Conservation (phyloP, 805 yeast species). For the Candida ficus region DNA sequence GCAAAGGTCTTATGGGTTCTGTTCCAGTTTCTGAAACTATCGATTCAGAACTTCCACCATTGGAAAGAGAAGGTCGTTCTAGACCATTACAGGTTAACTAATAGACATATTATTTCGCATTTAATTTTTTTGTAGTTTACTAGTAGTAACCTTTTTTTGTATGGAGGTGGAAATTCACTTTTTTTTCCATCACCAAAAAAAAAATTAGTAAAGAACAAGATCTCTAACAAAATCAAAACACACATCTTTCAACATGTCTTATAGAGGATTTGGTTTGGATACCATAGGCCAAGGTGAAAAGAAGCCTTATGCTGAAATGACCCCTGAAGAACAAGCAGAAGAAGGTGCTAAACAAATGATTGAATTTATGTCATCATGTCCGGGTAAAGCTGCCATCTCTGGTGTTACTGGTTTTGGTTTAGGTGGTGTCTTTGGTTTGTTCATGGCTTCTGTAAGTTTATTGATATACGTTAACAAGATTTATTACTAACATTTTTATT, state of each 20-base stretch:
- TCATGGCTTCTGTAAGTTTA: slow-evolving; percentile 65
- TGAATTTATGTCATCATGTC: slow-evolving; percentile 85
- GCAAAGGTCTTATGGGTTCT: slow-evolving; percentile 90
- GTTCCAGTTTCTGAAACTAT: slow-evolving; percentile 61
- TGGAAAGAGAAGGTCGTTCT: slow-evolving; percentile 70
- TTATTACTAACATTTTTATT: slow-evolving; percentile 2
- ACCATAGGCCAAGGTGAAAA: slow-evolving; percentile 35
- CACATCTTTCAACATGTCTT: slow-evolving; percentile 33
- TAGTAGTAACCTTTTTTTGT: too few relatives aligned
- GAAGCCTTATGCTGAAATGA: slow-evolving; percentile 63
- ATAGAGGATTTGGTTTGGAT: slow-evolving; percentile 38
- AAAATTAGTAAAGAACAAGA: background rate
- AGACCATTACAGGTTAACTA: slow-evolving; percentile 21
- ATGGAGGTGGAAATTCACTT: too few relatives aligned
- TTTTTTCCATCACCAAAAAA: background rate
- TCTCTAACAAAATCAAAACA: background rate
- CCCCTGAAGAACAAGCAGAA: slow-evolving; percentile 90
- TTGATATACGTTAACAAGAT: too few relatives aligned
- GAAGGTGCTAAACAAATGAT: slow-evolving; percentile 82
- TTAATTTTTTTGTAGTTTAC: background rate
- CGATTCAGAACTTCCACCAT: slow-evolving; percentile 61
- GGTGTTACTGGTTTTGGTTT: slow-evolving; percentile 92
- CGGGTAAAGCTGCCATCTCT: slow-evolving; percentile 86
- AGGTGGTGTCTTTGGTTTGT: slow-evolving; percentile 88
- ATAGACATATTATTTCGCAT: background rate